These are phyloP conservation scores for Pythium grandisporangium DNA, from an alignment of 352 stramenopile genomes.

Conservation along the genomic window DNA sequence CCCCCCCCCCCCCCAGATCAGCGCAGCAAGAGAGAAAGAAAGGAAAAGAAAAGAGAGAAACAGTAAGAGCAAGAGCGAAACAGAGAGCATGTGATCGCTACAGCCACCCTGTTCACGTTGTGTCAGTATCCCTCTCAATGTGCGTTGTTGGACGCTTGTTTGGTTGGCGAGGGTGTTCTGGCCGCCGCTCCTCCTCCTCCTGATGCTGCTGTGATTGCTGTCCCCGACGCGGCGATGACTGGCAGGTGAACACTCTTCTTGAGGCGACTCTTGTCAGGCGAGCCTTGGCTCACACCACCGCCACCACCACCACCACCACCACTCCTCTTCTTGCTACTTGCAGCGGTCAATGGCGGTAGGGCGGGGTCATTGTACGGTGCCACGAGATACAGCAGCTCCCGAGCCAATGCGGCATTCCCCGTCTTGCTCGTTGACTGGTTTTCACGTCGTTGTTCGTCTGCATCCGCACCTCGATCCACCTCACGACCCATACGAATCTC, in stretches of 20 bases:
- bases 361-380: constrained; percentile 28
- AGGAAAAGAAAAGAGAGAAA: neutral
- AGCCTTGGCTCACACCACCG: constrained; percentile 1
- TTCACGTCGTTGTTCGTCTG: neutral
- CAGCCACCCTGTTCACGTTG: neutral
- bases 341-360: neutral
- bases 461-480: neutral
- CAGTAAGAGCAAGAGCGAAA: neutral
- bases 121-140: neutral
- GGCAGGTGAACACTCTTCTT: neutral
- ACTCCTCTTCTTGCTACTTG: no score
- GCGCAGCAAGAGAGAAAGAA: neutral
- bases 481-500: neutral
- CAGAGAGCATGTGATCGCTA: neutral
- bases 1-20: no score
- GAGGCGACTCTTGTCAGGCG: constrained; percentile 8
- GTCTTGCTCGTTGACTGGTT: constrained; percentile 7
- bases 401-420: constrained; percentile 38
- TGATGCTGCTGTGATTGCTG: neutral
- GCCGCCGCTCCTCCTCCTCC: no score
- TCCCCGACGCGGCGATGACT: neutral
- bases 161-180: constrained; percentile 1
- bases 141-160: constrained; percentile 6
- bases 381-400: constrained; percentile 51
- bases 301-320: no score